Conservation (phyloP, 768 basidiomycete genomes). For the Polyporus arcularius region DNA sequence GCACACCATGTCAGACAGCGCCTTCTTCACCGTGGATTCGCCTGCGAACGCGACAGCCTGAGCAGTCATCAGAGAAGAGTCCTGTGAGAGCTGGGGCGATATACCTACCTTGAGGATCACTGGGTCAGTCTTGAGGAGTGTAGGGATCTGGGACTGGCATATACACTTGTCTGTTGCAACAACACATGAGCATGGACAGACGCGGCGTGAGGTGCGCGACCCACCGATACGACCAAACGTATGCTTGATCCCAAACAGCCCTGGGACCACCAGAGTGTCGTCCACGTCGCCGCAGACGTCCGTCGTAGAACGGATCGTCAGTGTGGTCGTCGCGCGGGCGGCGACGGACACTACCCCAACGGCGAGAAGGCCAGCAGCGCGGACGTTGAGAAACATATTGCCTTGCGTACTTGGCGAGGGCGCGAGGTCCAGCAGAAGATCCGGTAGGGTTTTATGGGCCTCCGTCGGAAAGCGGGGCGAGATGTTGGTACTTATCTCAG, state of each 20-base stretch:
- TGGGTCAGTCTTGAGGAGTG: conserved; percentile 35
- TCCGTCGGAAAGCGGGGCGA: neutral
- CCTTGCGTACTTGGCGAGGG: neutral
- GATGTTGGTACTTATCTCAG: too few species aligned
- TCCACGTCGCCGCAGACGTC: conserved; percentile 45
- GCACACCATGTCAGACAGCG: conserved; percentile 40
- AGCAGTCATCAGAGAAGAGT: conserved; percentile 24
- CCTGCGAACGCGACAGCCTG: conserved; percentile 29
- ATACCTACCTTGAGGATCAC: conserved; percentile 22
- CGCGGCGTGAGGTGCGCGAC: conserved; percentile 25
- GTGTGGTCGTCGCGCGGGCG: conserved; percentile 7
- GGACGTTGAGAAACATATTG: neutral
- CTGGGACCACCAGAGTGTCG: conserved; percentile 29
- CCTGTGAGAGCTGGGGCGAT: neutral
- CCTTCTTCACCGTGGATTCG: conserved; percentile 27
- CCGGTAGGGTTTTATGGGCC: neutral
- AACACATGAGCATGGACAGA: neutral
- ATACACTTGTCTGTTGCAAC: conserved; percentile 42
- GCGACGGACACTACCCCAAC: neutral
- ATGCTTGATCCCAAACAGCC: conserved; percentile 24
- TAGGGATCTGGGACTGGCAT: conserved; percentile 42
- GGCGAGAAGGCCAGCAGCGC: neutral
- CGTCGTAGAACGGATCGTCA: conserved; percentile 4
- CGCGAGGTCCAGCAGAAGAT: neutral
- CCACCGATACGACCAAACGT: conserved; percentile 31